These are phyloP conservation scores for Chamaenerion angustifolium DNA, from an alignment of 345 rosid species.

Conservation along the genomic window DNA sequence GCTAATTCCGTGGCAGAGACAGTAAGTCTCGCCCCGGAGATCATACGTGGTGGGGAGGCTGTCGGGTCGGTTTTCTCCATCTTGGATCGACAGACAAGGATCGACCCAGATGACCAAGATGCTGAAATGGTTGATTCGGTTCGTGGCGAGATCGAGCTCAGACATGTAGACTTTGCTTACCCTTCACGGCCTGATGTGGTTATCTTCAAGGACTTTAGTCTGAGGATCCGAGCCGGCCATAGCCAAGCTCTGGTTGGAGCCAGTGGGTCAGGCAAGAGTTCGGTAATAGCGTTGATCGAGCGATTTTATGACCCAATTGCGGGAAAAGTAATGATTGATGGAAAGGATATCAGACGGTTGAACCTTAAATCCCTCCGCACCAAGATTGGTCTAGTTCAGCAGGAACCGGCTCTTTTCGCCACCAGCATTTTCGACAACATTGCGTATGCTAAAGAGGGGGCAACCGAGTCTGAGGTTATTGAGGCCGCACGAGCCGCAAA, in stretches of 20 bases:
- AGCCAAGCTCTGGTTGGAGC: conserved; percentile 99
- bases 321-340: conserved; percentile 93
- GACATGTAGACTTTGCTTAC: conserved; percentile 92
- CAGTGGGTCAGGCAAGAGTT: conserved; percentile 97
- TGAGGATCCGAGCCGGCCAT: conserved; percentile 88
- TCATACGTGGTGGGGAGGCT: conserved; percentile 91
- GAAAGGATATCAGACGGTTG: conserved; percentile 73
- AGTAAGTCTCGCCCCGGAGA: conserved; percentile 99
- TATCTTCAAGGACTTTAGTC: conserved; percentile 67
- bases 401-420: conserved; percentile 90
- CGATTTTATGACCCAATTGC: conserved; percentile 76
- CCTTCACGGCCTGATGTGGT: conserved; percentile 81
- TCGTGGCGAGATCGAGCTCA: conserved; percentile 87
- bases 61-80: conserved; percentile 91
- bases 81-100: conserved; percentile 62
- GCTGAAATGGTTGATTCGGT: conserved; percentile 71
- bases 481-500: conserved; percentile 94
- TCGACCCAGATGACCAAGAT: conserved; percentile 89
- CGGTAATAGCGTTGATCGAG: conserved; percentile 83
- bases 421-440: conserved; percentile 91
- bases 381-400: conserved; percentile 91
- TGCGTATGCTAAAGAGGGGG: conserved; percentile 86
- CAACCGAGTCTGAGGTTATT: conserved; percentile 75
- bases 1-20: conserved; percentile 99
- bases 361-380: conserved; percentile 82